A percentile compares a stretch with the other conserved stretches of the same genome.
Evolutionary conservation across 108 stramenopile genomes (phyloP).

Genomic region (Stephanodiscus minutulus): DNA sequence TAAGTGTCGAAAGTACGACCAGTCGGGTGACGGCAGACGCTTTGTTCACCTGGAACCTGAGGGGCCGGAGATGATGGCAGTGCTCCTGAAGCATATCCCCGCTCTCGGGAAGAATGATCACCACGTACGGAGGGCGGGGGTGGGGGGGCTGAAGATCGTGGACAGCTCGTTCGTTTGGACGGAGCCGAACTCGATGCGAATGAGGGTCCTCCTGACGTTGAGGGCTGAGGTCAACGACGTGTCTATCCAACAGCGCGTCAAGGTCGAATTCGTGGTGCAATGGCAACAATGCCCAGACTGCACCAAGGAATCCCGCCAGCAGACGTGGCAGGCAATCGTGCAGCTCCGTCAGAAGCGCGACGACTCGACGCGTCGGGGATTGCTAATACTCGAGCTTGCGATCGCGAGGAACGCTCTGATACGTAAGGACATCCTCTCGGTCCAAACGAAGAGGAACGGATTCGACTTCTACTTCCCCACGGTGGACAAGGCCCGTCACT

Average conservation of each 20-base stretch:
- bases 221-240: conserved; percentile 87
- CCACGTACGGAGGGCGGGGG: conserved; percentile 32
- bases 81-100: conserved; percentile 93
- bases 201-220: conserved; percentile 90
- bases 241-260: conserved; percentile 89
- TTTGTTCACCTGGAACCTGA: conserved; percentile 81
- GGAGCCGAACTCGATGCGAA: conserved; percentile 93
- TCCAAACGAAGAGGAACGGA: conserved; percentile 86
- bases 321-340: conserved; percentile 83
- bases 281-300: conserved; percentile 96
- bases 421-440: conserved; percentile 83
- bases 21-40: conserved; percentile 28
- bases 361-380: conserved; percentile 52
- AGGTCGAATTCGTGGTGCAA: conserved; percentile 86
- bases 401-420: conserved; percentile 66
- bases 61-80: conserved; percentile 88
- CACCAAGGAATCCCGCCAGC: conserved; percentile 81
- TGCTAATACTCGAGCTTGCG: conserved; percentile 80
- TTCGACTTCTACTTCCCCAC: conserved; percentile 97
- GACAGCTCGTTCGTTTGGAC: conserved; percentile 99
- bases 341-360: conserved; percentile 84
- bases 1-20: conserved; percentile 82
- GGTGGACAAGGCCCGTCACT: conserved; percentile 80
- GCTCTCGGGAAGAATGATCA: conserved; percentile 55
- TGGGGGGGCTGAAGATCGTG: conserved; percentile 56